These are phyloP conservation scores for Aspergillus versicolor DNA, from an alignment of 2,329 filamentous ascomycete genomes.

Conservation along the genomic window DNA sequence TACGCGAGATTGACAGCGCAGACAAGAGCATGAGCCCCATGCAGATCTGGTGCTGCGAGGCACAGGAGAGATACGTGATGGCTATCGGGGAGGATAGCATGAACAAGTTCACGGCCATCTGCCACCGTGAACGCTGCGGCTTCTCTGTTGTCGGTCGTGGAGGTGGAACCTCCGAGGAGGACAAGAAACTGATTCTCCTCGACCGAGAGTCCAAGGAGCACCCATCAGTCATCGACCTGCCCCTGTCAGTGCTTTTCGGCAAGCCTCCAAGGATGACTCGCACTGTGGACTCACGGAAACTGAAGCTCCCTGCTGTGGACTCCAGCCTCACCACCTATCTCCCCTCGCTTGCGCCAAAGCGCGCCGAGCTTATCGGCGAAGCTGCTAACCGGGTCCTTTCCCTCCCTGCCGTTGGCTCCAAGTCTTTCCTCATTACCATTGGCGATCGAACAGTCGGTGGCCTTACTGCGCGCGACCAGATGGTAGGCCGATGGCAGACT, in stretches of 20 bases:
- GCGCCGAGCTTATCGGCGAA: conserved; percentile 56
- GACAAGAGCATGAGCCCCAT: conserved; percentile 92
- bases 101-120: conserved; percentile 68
- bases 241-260: conserved; percentile 85
- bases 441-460: conserved; percentile 90
- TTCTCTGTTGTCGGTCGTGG: conserved; percentile 89
- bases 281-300: conserved; percentile 68
- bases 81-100: conserved; percentile 79
- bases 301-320: conserved; percentile 70
- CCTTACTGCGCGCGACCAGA: conserved; percentile 83
- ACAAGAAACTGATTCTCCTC: conserved; percentile 73
- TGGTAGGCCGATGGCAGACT: conserved; percentile 95
- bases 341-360: conserved; percentile 52
- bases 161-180: conserved; percentile 61
- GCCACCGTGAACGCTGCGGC: conserved; percentile 80
- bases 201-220: conserved; percentile 75
- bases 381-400: conserved; percentile 79
- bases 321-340: conserved; percentile 68
- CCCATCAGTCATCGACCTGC: conserved; percentile 80
- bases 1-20: conserved; percentile 89
- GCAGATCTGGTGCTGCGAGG: conserved; percentile 97
- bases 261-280: conserved; percentile 80
- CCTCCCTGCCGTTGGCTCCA: conserved; percentile 89
- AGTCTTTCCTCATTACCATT: conserved; percentile 96
- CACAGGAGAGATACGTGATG: conserved; percentile 93